A percentile compares a stretch with the other conserved stretches of the same genome.
These are phyloP conservation scores for Zygosaccharomyces bailii DNA, from an alignment of 805 yeast genomes.

Conservation along the genomic window DNA sequence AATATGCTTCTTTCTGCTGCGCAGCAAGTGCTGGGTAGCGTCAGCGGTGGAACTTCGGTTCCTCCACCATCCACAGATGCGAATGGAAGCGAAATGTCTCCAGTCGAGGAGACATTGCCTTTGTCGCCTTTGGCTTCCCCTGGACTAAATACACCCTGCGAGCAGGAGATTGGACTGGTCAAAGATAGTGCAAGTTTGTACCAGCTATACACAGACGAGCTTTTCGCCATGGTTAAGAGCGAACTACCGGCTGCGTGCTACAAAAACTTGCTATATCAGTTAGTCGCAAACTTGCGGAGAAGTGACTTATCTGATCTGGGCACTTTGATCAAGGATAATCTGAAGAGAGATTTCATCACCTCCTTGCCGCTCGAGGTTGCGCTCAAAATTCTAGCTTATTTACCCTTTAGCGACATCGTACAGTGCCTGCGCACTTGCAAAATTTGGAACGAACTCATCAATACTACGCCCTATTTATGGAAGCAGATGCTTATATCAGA, in stretches of 20 bases:
- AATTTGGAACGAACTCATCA: conserved; percentile 66
- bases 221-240: conserved; percentile 17
- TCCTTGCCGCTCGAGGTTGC: conserved; percentile 74
- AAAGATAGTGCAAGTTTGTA: conserved; percentile 6
- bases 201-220: conserved; percentile 17
- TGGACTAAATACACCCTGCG: conserved; percentile 20
- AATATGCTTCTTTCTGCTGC: conserved; percentile 11
- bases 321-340: conserved; percentile 33
- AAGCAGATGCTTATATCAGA: conserved; percentile 58
- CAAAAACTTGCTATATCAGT: conserved; percentile 28
- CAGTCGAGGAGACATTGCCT: conserved; percentile 28
- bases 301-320: conserved; percentile 33
- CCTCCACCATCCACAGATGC: background rate
- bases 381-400: conserved; percentile 55
- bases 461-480: conserved; percentile 67
- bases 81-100: conserved; percentile 5
- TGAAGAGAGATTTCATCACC: conserved; percentile 70
- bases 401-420: conserved; percentile 62
- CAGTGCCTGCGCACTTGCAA: conserved; percentile 61
- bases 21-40: conserved; percentile 13
- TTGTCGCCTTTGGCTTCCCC: conserved; percentile 37
- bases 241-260: conserved; percentile 20
- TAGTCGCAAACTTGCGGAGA: conserved; percentile 29
- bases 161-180: conserved; percentile 7
- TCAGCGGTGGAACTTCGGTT: background rate